Evolutionary conservation across 805 yeast genomes (phyloP).

Genomic region (Yamadazyma kitorensis): DNA sequence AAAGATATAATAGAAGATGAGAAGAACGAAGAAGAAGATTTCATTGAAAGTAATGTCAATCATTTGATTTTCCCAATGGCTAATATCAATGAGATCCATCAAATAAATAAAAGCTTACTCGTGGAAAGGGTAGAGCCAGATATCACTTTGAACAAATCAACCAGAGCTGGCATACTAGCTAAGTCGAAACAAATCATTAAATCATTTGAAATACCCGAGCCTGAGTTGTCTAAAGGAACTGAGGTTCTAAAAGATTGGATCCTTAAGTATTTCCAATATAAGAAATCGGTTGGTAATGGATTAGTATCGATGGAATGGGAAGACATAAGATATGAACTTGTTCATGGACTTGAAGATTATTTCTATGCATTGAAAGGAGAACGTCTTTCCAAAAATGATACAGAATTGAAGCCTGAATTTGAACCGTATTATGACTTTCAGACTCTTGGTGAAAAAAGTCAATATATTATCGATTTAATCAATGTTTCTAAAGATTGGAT

Average conservation of each 20-base stretch:
- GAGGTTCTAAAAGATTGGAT: constrained; percentile 29
- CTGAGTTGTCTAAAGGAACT: constrained; percentile 25
- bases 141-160: not conserved
- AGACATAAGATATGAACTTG: constrained; percentile 35
- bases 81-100: constrained; percentile 15
- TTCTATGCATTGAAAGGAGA: constrained; percentile 35
- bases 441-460: constrained; percentile 27
- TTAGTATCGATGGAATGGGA: constrained; percentile 43
- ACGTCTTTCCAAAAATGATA: not conserved
- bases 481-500: constrained; percentile 6
- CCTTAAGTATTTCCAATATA: constrained; percentile 33
- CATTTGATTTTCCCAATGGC: constrained; percentile 24
- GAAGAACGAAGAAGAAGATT: constrained; percentile 4
- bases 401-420: not conserved
- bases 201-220: constrained; percentile 17
- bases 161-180: not conserved
- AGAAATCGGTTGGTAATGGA: constrained; percentile 32
- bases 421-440: constrained; percentile 33
- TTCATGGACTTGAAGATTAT: constrained; percentile 34
- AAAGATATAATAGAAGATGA: constrained; percentile 2
- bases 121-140: constrained; percentile 8
- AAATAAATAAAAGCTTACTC: constrained; percentile 6
- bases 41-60: constrained; percentile 2
- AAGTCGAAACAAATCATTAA: constrained; percentile 26
- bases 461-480: constrained; percentile 14